phyloP scores from a whole-genome alignment of 208 protist species.

The Willaertia magna region DNA sequence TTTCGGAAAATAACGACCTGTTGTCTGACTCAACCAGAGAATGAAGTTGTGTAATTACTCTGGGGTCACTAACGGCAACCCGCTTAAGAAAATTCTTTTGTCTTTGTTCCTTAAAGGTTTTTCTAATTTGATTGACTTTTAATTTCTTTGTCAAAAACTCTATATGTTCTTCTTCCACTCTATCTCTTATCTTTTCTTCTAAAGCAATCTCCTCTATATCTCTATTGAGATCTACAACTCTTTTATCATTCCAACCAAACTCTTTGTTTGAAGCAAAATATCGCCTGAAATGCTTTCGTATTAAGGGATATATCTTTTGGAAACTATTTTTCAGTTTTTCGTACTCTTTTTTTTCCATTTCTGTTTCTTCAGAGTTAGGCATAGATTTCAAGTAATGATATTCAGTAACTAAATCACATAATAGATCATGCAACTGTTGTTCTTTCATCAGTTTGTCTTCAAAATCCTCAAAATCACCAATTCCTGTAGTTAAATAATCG shows the following conservation, averaged over 20 bases:
- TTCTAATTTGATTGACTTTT: neutral
- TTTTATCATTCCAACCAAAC: neutral
- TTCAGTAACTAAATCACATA: neutral
- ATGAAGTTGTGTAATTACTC: neutral
- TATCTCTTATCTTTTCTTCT: neutral
- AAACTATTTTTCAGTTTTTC: neutral
- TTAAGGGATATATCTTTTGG: neutral
- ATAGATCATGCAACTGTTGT: neutral
- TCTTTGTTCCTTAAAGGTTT: neutral
- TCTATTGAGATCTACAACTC: neutral
- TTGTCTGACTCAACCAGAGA: no score
- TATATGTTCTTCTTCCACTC: neutral
- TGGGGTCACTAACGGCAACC: neutral
- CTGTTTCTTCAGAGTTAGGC: neutral
- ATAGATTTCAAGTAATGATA: neutral
- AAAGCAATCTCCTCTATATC: neutral
- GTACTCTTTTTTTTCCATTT: neutral
- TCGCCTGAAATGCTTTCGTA: neutral
- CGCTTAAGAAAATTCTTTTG: conserved; percentile 7
- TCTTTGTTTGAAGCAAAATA: neutral
- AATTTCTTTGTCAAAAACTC: neutral
- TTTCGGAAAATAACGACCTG: no score
- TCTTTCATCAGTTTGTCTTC: neutral
- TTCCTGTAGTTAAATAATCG: neutral
- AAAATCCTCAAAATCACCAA: neutral